A percentile compares a stretch with the other conserved stretches of the same genome.
Conservation (phyloP, 78 protist genomes). For the Polysphondylium violaceum region DNA sequence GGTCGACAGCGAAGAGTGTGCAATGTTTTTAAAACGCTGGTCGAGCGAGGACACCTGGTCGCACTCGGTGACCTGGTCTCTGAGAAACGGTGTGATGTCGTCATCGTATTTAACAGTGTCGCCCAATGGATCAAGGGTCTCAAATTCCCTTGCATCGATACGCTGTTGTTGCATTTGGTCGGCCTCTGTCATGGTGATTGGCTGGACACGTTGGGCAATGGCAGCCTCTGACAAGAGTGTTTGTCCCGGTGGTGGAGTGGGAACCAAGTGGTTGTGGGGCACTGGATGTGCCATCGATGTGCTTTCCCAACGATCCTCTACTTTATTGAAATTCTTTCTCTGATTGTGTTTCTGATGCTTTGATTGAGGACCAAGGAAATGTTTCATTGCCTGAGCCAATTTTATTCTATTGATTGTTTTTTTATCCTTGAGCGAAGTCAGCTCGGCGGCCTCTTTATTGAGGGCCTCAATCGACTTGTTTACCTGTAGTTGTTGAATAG, state of each 20-base stretch:
- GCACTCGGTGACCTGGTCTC: not conserved
- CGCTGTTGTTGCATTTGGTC: conserved; percentile 30
- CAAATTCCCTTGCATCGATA: conserved; percentile 3
- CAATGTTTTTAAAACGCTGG: conserved; percentile 15
- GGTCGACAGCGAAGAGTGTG: too few relatives aligned
- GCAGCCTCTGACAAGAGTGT: not conserved
- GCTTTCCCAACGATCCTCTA: conserved; percentile 16
- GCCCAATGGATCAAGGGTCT: not conserved
- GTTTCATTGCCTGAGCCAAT: conserved; percentile 67
- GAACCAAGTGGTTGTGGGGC: conserved; percentile 1
- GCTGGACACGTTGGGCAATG: not conserved
- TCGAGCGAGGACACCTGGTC: not conserved
- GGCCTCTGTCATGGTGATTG: not conserved
- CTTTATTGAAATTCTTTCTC: conserved; percentile 25
- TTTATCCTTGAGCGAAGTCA: conserved; percentile 5
- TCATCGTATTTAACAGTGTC: conserved; percentile 20
- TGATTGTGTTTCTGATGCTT: conserved; percentile 38
- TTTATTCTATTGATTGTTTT: conserved; percentile 29
- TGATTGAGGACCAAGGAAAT: conserved; percentile 34
- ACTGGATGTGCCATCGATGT: not conserved
- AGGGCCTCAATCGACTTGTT: conserved; percentile 11
- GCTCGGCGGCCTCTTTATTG: conserved; percentile 23
- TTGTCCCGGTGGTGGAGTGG: not conserved
- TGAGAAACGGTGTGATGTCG: too few relatives aligned
- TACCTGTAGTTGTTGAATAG: not conserved